phyloP scores from a whole-genome alignment of 2,329 filamentous ascomycete genomes.

The Emergomyces orientalis region DNA sequence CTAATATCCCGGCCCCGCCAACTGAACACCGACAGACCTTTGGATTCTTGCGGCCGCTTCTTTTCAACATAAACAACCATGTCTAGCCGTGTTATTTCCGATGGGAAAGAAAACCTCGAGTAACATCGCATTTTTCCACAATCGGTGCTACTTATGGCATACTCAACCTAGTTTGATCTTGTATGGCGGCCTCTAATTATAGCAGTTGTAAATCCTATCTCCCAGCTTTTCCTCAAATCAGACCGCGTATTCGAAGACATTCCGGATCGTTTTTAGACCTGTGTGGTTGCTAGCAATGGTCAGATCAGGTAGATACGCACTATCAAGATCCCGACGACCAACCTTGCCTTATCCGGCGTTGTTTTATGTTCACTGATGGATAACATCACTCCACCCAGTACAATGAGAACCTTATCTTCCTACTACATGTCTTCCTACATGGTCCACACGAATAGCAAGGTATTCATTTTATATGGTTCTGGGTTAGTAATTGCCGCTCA shows the following conservation, averaged over 20 bases:
- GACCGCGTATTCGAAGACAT: background rate
- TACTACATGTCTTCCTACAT: background rate
- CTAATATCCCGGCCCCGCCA: background rate
- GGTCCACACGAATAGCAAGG: background rate
- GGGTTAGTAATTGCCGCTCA: background rate
- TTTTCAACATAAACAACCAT: background rate
- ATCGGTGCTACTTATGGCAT: background rate
- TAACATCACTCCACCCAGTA: background rate
- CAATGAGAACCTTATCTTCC: background rate
- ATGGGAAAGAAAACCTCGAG: background rate
- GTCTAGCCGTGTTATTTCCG: background rate
- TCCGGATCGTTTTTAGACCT: background rate
- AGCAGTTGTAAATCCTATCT: background rate
- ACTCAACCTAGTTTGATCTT: background rate
- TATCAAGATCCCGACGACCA: background rate
- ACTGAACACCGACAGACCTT: background rate
- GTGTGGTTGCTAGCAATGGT: background rate
- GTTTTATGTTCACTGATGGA: background rate
- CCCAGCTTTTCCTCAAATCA: background rate
- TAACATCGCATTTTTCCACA: background rate
- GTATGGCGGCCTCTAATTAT: background rate
- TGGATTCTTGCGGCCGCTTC: background rate
- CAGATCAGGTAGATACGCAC: background rate
- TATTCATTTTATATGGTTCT: background rate
- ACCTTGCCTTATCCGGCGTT: background rate